These are phyloP conservation scores for Salix udensis DNA, from an alignment of 345 rosid species.

Conservation along the genomic window DNA sequence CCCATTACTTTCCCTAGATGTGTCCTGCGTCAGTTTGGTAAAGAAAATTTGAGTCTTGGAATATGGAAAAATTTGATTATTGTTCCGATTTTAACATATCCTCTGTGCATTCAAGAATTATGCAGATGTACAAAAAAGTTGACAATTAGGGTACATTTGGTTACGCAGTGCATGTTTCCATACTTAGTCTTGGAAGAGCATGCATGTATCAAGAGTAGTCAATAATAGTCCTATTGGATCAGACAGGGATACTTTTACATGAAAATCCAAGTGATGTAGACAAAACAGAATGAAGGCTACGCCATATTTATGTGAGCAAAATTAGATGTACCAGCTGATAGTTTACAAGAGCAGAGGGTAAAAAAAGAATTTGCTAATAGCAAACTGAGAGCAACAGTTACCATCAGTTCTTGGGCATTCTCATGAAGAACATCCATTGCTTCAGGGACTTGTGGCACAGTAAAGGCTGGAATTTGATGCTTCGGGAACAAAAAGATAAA, in stretches of 20 bases:
- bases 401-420: slow-evolving; percentile 51
- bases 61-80: neutral
- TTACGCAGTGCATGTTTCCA: no score
- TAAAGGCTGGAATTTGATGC: slow-evolving; percentile 85
- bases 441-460: slow-evolving; percentile 70
- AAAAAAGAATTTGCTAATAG: neutral
- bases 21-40: neutral
- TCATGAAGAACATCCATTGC: slow-evolving; percentile 74
- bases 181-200: neutral
- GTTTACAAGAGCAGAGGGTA: neutral
- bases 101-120: neutral
- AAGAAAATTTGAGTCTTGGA: neutral
- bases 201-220: neutral
- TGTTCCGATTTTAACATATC: neutral
- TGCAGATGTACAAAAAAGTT: neutral
- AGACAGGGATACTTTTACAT: neutral
- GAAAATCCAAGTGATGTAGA: neutral
- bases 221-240: neutral
- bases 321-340: neutral
- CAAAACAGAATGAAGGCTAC: neutral
- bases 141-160: no score
- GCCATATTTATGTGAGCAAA: neutral
- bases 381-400: slow-evolving; percentile 19
- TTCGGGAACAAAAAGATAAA: slow-evolving; percentile 57
- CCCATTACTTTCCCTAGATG: neutral